Evolutionary conservation across 2,329 filamentous ascomycete species (phyloP), one percentile per base, ranked within the genome.

Genomic region (Diaporthe longicolla): DNA sequence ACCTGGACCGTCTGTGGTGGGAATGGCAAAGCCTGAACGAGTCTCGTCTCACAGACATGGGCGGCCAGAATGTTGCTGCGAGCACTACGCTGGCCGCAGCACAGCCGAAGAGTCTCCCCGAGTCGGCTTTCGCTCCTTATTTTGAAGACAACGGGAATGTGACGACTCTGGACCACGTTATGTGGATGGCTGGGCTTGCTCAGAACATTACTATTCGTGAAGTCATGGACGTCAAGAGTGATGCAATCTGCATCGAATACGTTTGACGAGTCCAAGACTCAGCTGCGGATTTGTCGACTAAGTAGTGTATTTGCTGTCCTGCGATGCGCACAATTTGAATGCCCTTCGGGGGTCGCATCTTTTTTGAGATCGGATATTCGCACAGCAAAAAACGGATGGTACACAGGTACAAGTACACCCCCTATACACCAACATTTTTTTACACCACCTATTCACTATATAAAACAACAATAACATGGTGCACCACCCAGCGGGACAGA

Each of bases 1-100:
- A 77, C 66, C 65, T 82, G 3, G 80, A 82, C 65, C 78, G 73
- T n/a, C 32, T 77, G 3, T 82, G 79, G 78, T 80, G 79, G 78
- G 70, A 78, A 17, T 81, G 80, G 80, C 80, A 82, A 71, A 26
- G n/a, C 17, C 17, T 21, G 58, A 32, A 63, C 40, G 8, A 43
- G 9, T 29, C 58, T 5, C 58, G 58, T 13, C 24, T 63, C 58
- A 63, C 40, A 5, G 58, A 45, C 40, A 48, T 63, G 37, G 40
- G 24, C n/a, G 58, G 58, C 11, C 4, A 45, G 4, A 63, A 63
- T 19, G 24, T 63, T 17, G 58, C 58, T 7, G 1, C 9, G 8
- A 5, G 15, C 15, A 63, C 3, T 10, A 21, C 10, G 17, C 58
- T 63, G n/a, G 24, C 29, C 37, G 1, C 43, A 21, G 8, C 4